Evolutionary conservation across 1,139 yeast genomes (phyloP), one percentile per base, ranked within the genome.

Genomic region (Lodderomyces margitis): DNA sequence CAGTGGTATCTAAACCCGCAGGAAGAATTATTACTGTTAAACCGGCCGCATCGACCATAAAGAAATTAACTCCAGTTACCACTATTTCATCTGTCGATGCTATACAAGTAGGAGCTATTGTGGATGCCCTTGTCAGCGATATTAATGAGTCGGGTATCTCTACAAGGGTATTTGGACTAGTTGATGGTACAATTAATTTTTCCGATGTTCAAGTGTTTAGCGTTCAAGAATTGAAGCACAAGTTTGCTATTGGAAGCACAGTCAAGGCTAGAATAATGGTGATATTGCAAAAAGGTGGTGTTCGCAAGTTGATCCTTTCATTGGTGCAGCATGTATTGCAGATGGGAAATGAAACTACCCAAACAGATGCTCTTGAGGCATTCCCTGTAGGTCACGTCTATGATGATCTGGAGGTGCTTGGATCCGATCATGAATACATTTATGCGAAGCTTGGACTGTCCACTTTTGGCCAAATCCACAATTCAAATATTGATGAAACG

Each of bases 101-200:
- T 3, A 74, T 91, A 28, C 76, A 85, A 35, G 95, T 98, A 1
- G 98, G 98, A 53, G 76, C 81, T 48, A 57, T 83, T 15, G 88
- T 91, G 4, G 88, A 87, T 48, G 87, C 91, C 5, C 65, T 83
- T 31, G 77, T 91, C 27, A 71, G 83, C 21, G 81, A 80, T 14
- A 75, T 82, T 7, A 61, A 75, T 25, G 60, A 68, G n/a, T 64
- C 75, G 32, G 98, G 97, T 48, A 59, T 81, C n/a, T 61, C 69
- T 12, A 68, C 79, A 43, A 84, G 81, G 55, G 81, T 81, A 0
- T 82, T 81, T 52, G 97, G 96, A 44, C 66, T 86, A 46, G 77
- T 86, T 17, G 81, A 82, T 49, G 95, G 83, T 12, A 79, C 92
- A 2, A 68, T 88, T 24, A 83, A 80, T 47, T 64, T 82, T 39